Base-by-base conservation (phyloP, 345 rosid species). In the Triadica sebifera region DNA sequence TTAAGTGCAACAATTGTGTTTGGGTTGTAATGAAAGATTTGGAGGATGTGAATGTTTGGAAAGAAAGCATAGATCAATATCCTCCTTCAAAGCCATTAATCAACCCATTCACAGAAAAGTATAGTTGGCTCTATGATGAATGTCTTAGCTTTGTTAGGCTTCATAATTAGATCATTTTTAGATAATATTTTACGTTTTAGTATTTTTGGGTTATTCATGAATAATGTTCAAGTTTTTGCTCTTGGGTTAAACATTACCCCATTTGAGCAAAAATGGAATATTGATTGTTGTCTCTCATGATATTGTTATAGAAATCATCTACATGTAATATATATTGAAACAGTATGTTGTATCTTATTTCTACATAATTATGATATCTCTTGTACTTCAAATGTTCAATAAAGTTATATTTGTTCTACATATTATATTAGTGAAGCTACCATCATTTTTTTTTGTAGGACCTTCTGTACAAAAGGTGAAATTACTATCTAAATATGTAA, bases 1-100 rank as follows among this genome's bases (percentile, higher is more conserved):
- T 79, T n/a, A 74, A 74, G 78, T 79, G 82, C 71, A 79, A 79
- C 43, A 74, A 65, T 51, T 79, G 82, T 47, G 78, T 74, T 8
- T 79, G 78, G 78, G 78, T 74, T 37, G 78, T 74, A 16, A 56
- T 49, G 70, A 74, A 47, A 34, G 68, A 79, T 43, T 17, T 79
- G 78, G 46, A 65, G 3, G 71, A 69, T 63, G 53, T 13, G 19
- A 79, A 64, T 39, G 82, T 64, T 2, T 79, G 82, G 82, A 64
- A 65, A 56, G 75, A 64, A 0, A 50, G 71, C 37, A 49, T 74
- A 8, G 62, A 64, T 39, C 25, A 24, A 9, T 79, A 79, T 13
- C 82, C 78, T 56, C 82, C 82, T 46, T 11, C 17, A 25, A 65
- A 34, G 12, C 15, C 39, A n/a, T 12, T 51, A 7, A 17, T 38